These are phyloP conservation scores for Fomitopsis pulvina DNA, from an alignment of 768 basidiomycete genomes.

Conservation along the genomic window DNA sequence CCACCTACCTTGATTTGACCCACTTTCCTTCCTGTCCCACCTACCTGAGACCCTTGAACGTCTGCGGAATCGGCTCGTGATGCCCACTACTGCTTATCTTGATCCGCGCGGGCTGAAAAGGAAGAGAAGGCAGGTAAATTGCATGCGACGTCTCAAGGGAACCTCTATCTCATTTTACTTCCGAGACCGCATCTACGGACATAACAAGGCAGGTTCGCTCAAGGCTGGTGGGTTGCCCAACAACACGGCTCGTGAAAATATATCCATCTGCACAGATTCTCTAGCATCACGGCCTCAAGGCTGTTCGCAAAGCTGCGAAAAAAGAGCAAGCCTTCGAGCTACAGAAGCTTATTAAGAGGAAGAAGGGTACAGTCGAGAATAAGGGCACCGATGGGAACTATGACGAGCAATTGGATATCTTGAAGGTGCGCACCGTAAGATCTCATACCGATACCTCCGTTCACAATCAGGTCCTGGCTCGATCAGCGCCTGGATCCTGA, in stretches of 20 bases:
- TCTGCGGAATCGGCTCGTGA: no score
- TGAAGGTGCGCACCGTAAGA: conserved; percentile 48
- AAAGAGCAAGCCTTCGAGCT: conserved; percentile 77
- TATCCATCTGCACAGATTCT: background rate
- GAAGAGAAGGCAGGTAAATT: background rate
- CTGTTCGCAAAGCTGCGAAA: conserved; percentile 70
- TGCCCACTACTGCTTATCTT: no score
- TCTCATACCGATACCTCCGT: background rate
- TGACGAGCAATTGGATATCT: conserved; percentile 50
- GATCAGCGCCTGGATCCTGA: conserved; percentile 53
- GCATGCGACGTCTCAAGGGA: no score
- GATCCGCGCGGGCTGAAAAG: no score
- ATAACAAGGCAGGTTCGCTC: background rate
- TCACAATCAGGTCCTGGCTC: background rate
- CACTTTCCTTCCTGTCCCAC: no score
- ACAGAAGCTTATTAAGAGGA: conserved; percentile 74
- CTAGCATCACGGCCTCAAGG: conserved; percentile 71
- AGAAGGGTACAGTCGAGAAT: conserved; percentile 30
- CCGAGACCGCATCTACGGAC: background rate
- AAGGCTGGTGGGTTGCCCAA: background rate
- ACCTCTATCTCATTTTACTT: no score
- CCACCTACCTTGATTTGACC: no score
- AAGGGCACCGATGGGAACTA: conserved; percentile 38
- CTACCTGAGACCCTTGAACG: no score
- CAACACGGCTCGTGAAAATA: background rate